Evolutionary conservation across 805 yeast genomes (phyloP), one percentile per base, ranked within the genome.

Genomic region (Priceomyces medius): DNA sequence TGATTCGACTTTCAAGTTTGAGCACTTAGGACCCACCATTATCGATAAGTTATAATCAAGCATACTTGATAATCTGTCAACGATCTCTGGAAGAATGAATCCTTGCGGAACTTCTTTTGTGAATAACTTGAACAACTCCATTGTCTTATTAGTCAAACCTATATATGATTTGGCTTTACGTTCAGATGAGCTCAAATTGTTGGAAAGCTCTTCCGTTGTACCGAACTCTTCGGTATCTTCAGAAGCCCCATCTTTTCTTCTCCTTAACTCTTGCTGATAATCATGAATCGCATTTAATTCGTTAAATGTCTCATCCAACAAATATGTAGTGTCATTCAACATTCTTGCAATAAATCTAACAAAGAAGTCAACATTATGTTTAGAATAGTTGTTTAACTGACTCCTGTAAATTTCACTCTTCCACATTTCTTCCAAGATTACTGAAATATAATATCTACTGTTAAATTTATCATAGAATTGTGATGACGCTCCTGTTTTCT

Each of bases 391-490:
- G 35, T 77, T 78, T 54, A 93, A 76, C 61, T 87, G 93, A 4
- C 65, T 61, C 44, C 83, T 77, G 63, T 87, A 91, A 21, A 68
- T 58, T 17, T 81, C 83, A 50, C 79, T 79, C 44, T 81, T 76
- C 95, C 97, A 93, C 41, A 93, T 68, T 51, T 82, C 81, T 59
- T 88, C 91, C 53, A 93, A 66, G 24, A 93, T 84, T 35, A 78
- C 78, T 0, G 97, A 85, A 20, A 93, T 87, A 58, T 88, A 84
- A 63, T 81, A 91, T 60, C 99, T 77, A 33, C 88, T 79, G 61
- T 88, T 90, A 68, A 93, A 93, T 64, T 93, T 93, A 62, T 93
- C 99, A 61, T 91, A 91, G 58, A 91, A 93, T 63, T 93, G 98
- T 0, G 95, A 81, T 6, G 91, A 83, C 2, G 97, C 85, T 7